These are phyloP conservation scores for Heritiera littoralis DNA, from an alignment of 345 rosid genomes.

Conservation along the genomic window DNA sequence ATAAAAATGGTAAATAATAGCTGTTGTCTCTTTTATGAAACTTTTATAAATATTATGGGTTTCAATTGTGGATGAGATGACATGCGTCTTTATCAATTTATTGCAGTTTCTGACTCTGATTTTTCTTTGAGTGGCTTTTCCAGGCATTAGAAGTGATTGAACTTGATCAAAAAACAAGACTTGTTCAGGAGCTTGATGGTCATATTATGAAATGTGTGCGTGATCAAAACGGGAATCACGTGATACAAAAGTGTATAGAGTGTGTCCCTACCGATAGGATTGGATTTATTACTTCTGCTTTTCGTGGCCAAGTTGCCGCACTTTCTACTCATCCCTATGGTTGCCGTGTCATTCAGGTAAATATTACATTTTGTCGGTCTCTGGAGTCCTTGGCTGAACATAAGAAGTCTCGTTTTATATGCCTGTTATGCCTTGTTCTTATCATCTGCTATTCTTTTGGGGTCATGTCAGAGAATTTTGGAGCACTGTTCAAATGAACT, in stretches of 20 bases:
- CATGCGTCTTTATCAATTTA: background rate
- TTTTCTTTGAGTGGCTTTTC: slow-evolving; percentile 21
- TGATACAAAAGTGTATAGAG: slow-evolving; percentile 95
- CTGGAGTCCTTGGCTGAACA: slow-evolving; percentile 11
- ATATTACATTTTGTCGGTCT: slow-evolving; percentile 11
- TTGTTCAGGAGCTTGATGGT: slow-evolving; percentile 87
- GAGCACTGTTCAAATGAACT: slow-evolving; percentile 84
- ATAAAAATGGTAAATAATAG: background rate
- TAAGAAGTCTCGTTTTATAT: slow-evolving; percentile 13
- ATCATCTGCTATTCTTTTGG: slow-evolving; percentile 18
- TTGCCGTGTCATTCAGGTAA: slow-evolving; percentile 96
- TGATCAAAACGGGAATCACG: slow-evolving; percentile 98
- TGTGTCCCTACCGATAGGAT: slow-evolving; percentile 71
- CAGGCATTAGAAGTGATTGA: slow-evolving; percentile 98
- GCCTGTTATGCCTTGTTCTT: background rate
- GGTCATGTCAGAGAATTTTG: slow-evolving; percentile 72
- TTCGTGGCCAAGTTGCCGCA: slow-evolving; percentile 75
- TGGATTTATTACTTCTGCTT: slow-evolving; percentile 80
- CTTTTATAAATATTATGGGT: background rate
- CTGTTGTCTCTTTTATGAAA: background rate
- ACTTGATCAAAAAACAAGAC: slow-evolving; percentile 72
- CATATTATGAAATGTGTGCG: slow-evolving; percentile 88
- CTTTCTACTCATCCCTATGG: slow-evolving; percentile 98
- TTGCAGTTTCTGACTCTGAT: background rate
- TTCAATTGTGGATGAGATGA: slow-evolving; percentile 7